phyloP scores from a whole-genome alignment of 176 grass and related monocot genomes.

The Ensete ventricosum region DNA sequence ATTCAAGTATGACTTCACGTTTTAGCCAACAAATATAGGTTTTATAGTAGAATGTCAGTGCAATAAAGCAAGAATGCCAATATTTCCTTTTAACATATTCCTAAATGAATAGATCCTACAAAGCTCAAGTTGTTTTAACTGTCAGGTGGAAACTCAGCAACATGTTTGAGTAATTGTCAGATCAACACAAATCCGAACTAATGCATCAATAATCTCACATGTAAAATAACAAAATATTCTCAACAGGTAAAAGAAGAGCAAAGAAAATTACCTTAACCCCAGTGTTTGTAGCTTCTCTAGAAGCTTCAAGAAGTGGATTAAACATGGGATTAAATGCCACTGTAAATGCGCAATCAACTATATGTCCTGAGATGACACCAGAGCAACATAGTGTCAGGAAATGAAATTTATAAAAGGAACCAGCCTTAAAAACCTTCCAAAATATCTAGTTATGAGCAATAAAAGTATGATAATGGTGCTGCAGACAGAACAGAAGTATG shows the following conservation, averaged over 20 bases:
- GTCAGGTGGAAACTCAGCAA: background rate
- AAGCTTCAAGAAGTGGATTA: slow-evolving; percentile 85
- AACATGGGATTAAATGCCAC: slow-evolving; percentile 99
- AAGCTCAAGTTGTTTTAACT: background rate
- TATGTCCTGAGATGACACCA: slow-evolving; percentile 49
- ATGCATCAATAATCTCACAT: background rate
- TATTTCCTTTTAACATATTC: background rate
- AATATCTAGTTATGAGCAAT: background rate
- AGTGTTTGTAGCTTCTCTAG: slow-evolving; percentile 91
- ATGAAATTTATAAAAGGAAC: too few species aligned
- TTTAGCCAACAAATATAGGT: too few species aligned
- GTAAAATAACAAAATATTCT: background rate
- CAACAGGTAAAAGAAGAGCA: background rate
- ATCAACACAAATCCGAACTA: background rate
- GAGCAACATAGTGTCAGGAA: background rate
- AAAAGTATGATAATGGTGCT: background rate
- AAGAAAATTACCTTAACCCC: slow-evolving; percentile 62
- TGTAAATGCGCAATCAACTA: slow-evolving; percentile 93
- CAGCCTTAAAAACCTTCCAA: background rate
- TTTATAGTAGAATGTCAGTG: background rate
- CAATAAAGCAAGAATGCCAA: slow-evolving; percentile 1
- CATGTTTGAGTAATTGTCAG: background rate
- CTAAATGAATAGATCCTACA: background rate
- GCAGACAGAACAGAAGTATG: background rate
- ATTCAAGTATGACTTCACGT: too few species aligned